Conservation (phyloP, 768 basidiomycete species). For the Podaxis rugospora region DNA sequence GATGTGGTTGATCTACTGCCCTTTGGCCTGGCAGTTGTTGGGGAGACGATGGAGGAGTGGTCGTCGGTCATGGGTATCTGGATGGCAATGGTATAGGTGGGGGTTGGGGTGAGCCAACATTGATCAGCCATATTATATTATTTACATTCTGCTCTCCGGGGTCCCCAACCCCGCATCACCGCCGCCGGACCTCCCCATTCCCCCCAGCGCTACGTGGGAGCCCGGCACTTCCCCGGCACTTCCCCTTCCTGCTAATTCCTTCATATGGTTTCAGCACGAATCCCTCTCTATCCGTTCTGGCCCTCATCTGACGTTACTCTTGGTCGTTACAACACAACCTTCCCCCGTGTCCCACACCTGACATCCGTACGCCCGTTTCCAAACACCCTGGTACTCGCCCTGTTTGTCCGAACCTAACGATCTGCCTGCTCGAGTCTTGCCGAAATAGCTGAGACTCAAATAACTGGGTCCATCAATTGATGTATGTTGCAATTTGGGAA, state of each 20-base stretch:
- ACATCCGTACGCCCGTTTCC: background rate
- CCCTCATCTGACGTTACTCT: background rate
- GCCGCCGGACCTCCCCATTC: conserved; percentile 19
- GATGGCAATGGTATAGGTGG: conserved; percentile 22
- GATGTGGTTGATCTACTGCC: conserved; percentile 32
- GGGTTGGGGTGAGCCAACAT: conserved; percentile 18
- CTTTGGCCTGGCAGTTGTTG: conserved; percentile 37
- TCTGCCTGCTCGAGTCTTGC: background rate
- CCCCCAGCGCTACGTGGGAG: conserved; percentile 1
- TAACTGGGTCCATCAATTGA: background rate
- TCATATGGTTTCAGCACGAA: background rate
- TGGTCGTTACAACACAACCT: background rate
- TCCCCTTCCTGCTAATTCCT: background rate
- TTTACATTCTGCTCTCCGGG: background rate
- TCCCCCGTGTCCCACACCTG: background rate
- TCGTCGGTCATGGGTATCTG: conserved; percentile 33
- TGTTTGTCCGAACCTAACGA: background rate
- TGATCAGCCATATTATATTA: background rate
- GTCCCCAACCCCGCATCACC: conserved; percentile 15
- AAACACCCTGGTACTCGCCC: no score
- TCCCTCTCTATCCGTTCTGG: background rate
- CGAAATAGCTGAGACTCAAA: background rate
- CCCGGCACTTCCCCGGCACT: conserved; percentile 4
- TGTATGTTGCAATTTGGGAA: background rate
- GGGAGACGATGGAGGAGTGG: conserved; percentile 31